Evolutionary conservation across 495 filamentous ascomycete species (phyloP).

Genomic region (Chaetomium cochliodes): DNA sequence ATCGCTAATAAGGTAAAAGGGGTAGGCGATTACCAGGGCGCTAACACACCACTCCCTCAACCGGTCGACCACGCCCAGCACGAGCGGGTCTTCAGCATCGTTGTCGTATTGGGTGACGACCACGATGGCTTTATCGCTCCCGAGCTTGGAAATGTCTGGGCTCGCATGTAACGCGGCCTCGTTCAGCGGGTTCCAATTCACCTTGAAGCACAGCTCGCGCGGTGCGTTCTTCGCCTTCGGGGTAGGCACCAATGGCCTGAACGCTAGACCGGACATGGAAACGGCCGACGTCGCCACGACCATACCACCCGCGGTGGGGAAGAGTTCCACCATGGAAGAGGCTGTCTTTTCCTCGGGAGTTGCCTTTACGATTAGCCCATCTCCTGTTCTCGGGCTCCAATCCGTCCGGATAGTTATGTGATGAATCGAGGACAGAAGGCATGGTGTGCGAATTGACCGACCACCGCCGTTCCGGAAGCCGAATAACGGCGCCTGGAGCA

Average conservation of each 20-base stretch:
- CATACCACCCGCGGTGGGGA: constrained; percentile 30
- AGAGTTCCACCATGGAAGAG: constrained; percentile 36
- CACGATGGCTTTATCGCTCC: constrained; percentile 32
- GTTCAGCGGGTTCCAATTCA: constrained; percentile 43
- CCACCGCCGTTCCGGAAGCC: constrained; percentile 11
- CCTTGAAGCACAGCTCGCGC: constrained; percentile 43
- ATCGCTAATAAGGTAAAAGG: constrained; percentile 31
- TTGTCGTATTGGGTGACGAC: constrained; percentile 41
- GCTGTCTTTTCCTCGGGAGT: constrained; percentile 28
- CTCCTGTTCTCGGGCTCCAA: constrained; percentile 33
- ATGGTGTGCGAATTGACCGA: constrained; percentile 11
- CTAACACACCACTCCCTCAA: constrained; percentile 36
- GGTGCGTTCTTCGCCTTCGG: constrained; percentile 17
- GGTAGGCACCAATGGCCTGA: constrained; percentile 23
- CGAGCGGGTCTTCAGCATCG: constrained; percentile 39
- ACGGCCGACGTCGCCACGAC: constrained; percentile 23
- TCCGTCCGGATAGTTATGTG: constrained; percentile 32
- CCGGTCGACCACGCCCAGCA: constrained; percentile 33
- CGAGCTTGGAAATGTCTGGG: constrained; percentile 11
- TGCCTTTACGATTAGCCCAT: constrained; percentile 33
- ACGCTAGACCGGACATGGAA: constrained; percentile 36
- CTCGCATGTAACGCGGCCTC: constrained; percentile 14
- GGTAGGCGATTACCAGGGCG: too few relatives aligned
- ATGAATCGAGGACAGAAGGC: constrained; percentile 33
- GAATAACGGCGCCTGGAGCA: constrained; percentile 43